Evolutionary conservation across 768 basidiomycete species (phyloP), one percentile per base, ranked within the genome.

Genomic region (Pisolithus marmoratus): DNA sequence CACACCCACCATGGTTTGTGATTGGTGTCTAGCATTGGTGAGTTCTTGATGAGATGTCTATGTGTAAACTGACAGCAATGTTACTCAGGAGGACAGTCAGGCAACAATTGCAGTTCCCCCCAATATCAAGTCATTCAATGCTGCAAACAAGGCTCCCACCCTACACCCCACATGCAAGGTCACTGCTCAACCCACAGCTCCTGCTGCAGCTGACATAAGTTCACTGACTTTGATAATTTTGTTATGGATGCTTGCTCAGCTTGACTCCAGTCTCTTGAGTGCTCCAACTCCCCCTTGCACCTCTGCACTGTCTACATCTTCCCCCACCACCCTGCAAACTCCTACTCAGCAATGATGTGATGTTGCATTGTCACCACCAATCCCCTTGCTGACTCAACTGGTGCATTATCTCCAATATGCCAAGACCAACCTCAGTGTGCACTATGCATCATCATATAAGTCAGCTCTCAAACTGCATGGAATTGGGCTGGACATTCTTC

Each of bases 111-210:
- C 3, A 1, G 44, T 7, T 1, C 44, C 45, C 0, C 53, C 41
- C 1, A 58, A 58, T 40, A 50, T 58, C 3, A 6, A 6, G 0
- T 56, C 46, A 1, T 58, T 58, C 36, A 15, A 55, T 15, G 2
- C 42, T 1, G 45, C 20, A 0, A 41, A 51, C 34, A 55, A 55
- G 38, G 51, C 26, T 5, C 45, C 19, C 0, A 20, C 38, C 19
- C 41, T 52, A 1, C 52, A 54, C 29, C 52, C 29, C 1, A 6
- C 42, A 19, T 5, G 24, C 37, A 50, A 48, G 14, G 29, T 49
- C 2, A 20, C 20, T 12, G 20, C 24, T 2, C 8, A n/a, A 17
- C 22, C 40, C 22, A 24, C 43, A 6, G 6, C 23, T 3, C 24
- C 48, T 22, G 46, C 44, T 12, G 31, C 27, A 14, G 15, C 49